Base-by-base conservation (phyloP, 768 basidiomycete genomes). In the Macrolepiota fuliginosa region DNA sequence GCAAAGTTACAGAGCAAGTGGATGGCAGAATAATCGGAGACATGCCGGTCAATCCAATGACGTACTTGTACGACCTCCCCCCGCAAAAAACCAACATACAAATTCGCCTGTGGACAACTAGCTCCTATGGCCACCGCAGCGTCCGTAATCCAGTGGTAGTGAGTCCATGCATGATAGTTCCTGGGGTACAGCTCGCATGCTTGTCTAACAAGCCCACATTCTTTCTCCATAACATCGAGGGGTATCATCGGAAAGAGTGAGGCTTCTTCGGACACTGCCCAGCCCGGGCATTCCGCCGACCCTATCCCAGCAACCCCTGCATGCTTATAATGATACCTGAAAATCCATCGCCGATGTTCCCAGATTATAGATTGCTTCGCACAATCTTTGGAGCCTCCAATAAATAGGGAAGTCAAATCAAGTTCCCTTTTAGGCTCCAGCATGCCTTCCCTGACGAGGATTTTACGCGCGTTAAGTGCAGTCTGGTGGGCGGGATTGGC, bases 151-250 rank as follows among this genome's bases (percentile, higher is more conserved):
- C 80, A 80, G 51, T 76, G 76, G 68, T 87, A 84, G 65, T 91
- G 86, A 1, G 77, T 69, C 90, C 90, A 91, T 3, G 87, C 88
- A 70, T 87, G 83, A 68, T 91, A 91, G 67, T 91, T 91, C 13
- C 90, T 83, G 9, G 86, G 85, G 67, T 90, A 88, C 4, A 77
- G 71, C 65, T 84, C 83, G 71, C 85, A 86, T 32, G 87, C 83
- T 37, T 71, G 70, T 40, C 77, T 71, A 13, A 80, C 73, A 52
- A 85, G 65, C 5, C 67, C 67, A 42, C 89, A 74, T 68, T 91
- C 90, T n/a, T 68, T 62, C 46, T 69, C 69, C 47, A 86, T 67
- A 35, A 65, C 66, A 0, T 70, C 67, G 22, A 74, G 69, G 24
- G 78, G 67, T 49, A 87, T 65, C 54, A 70, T 68, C 54, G 76